phyloP scores from a whole-genome alignment of 1,139 yeast species.

The Kurtzmaniella quercitrusa region DNA sequence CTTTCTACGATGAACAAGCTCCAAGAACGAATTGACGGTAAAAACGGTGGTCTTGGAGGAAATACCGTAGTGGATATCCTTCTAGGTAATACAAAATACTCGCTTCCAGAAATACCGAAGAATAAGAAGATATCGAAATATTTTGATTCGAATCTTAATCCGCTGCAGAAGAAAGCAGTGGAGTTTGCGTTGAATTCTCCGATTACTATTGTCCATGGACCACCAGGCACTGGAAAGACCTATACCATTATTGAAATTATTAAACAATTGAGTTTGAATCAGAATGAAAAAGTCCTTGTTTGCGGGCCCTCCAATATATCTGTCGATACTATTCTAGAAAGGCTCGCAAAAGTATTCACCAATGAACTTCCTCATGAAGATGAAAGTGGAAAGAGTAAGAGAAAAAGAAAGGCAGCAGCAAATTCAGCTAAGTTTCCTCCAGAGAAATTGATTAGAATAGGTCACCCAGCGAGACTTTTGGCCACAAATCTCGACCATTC shows the following conservation, averaged over 20 bases:
- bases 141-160: slow-evolving; percentile 54
- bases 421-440: slow-evolving; percentile 32
- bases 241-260: slow-evolving; percentile 83
- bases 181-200: slow-evolving; percentile 39
- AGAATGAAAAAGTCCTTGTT: slow-evolving; percentile 68
- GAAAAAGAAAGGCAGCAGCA: slow-evolving; percentile 7
- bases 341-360: slow-evolving; percentile 47
- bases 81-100: slow-evolving; percentile 38
- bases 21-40: slow-evolving; percentile 36
- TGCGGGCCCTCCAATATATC: slow-evolving; percentile 97
- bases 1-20: slow-evolving; percentile 69
- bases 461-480: slow-evolving; percentile 88
- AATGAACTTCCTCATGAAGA: slow-evolving; percentile 16
- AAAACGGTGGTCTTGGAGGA: slow-evolving; percentile 13
- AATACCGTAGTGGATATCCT: slow-evolving; percentile 38
- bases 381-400: slow-evolving; percentile 11
- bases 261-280: slow-evolving; percentile 57
- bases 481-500: slow-evolving; percentile 66
- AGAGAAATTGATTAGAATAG: slow-evolving; percentile 68
- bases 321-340: slow-evolving; percentile 85
- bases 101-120: slow-evolving; percentile 8
- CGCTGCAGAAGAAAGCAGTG: slow-evolving; percentile 55
- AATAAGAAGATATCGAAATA: slow-evolving; percentile 18
- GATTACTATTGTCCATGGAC: slow-evolving; percentile 45
- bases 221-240: slow-evolving; percentile 60